Evolutionary conservation across 1,284 basidiomycete genomes (phyloP).

Genomic region (Irpex sp.): DNA sequence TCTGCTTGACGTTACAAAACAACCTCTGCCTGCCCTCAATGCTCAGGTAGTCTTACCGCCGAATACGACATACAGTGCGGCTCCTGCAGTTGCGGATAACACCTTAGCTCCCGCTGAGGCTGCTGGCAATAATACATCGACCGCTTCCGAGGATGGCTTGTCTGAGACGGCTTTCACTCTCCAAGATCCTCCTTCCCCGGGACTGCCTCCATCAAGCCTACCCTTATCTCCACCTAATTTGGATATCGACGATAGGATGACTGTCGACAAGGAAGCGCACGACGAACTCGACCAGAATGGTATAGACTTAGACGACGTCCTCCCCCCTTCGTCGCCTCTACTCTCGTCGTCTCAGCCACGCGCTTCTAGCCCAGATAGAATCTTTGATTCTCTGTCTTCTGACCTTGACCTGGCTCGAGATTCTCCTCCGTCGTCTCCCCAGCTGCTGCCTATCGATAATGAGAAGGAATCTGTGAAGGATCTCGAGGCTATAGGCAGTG

Average conservation of each 20-base stretch:
- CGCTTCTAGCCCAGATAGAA: constrained; percentile 31
- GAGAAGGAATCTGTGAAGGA: not conserved
- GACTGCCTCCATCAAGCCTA: constrained; percentile 9
- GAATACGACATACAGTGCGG: too few species aligned
- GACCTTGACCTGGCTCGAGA: constrained; percentile 5
- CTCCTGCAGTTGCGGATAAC: too few species aligned
- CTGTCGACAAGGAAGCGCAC: not conserved
- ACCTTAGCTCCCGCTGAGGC: not conserved
- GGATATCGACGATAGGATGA: not conserved
- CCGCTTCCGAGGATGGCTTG: not conserved
- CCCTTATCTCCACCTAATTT: not conserved
- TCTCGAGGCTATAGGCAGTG: too few species aligned
- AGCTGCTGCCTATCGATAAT: constrained; percentile 24
- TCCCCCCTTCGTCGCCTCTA: constrained; percentile 31
- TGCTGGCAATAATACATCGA: not conserved
- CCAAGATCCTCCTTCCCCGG: not conserved
- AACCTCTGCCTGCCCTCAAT: too few species aligned
- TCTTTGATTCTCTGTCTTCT: constrained; percentile 43
- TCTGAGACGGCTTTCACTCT: not conserved
- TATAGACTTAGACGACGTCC: not conserved
- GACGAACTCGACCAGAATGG: not conserved
- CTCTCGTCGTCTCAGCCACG: constrained; percentile 32
- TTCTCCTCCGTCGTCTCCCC: constrained; percentile 15
- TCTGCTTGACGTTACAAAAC: too few species aligned
- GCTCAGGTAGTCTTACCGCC: too few species aligned